Evolutionary conservation across 1,284 basidiomycete species (phyloP).

Genomic region (Apiotrichum montevideense): DNA sequence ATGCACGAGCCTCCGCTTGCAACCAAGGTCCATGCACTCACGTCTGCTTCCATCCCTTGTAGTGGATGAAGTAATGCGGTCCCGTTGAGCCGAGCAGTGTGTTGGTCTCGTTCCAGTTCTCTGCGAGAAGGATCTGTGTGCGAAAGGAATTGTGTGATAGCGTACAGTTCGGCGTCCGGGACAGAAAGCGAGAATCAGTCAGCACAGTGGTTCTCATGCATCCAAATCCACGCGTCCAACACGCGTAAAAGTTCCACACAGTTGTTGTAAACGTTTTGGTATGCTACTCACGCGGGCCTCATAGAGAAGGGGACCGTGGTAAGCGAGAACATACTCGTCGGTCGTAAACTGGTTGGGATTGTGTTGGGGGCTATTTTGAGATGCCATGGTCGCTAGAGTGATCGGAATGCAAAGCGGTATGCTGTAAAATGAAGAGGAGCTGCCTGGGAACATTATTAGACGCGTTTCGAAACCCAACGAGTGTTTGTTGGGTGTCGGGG

Average conservation of each 20-base stretch:
- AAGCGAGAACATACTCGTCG: slow-evolving; percentile 83
- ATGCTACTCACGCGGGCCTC: slow-evolving; percentile 66
- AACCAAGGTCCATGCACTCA: slow-evolving; percentile 49
- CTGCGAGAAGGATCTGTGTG: slow-evolving; percentile 64
- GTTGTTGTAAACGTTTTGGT: slow-evolving; percentile 6
- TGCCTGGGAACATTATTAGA: background rate
- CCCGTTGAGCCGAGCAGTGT: slow-evolving; percentile 63
- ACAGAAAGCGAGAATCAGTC: slow-evolving; percentile 4
- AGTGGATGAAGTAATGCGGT: slow-evolving; percentile 90
- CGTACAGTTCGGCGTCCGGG: background rate
- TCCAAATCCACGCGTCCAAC: background rate
- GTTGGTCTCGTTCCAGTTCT: slow-evolving; percentile 65
- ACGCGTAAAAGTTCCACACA: slow-evolving; percentile 11
- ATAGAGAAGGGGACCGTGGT: slow-evolving; percentile 89
- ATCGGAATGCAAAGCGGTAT: background rate
- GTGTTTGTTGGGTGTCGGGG: background rate
- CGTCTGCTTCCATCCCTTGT: slow-evolving; percentile 99
- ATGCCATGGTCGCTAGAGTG: slow-evolving; percentile 14
- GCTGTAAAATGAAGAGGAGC: background rate
- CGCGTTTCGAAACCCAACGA: background rate
- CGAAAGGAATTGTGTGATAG: background rate
- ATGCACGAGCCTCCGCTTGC: background rate
- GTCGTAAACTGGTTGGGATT: slow-evolving; percentile 38
- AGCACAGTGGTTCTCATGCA: slow-evolving; percentile 8
- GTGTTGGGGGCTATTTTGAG: slow-evolving; percentile 11